phyloP scores from a whole-genome alignment of 202 grass and related monocot species.

The Zoysia matrella region DNA sequence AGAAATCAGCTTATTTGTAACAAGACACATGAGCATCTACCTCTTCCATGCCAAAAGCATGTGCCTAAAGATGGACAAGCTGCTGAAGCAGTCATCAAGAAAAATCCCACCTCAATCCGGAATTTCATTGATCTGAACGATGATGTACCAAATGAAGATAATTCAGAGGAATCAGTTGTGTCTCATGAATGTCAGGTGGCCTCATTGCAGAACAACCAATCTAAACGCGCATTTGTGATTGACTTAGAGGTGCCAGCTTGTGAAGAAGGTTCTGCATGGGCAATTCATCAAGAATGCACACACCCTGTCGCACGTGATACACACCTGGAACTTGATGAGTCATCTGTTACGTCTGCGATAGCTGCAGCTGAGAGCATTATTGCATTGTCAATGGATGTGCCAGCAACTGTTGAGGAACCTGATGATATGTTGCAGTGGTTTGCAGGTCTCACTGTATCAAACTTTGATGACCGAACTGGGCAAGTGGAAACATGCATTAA shows the following conservation, averaged over 20 bases:
- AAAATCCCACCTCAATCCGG: neutral
- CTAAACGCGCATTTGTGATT: constrained; percentile 50
- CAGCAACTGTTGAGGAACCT: constrained; percentile 21
- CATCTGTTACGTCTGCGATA: constrained; percentile 34
- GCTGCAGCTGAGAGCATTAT: constrained; percentile 74
- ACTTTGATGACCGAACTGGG: constrained; percentile 14
- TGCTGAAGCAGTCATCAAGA: constrained; percentile 33
- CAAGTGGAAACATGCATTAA: constrained; percentile 29
- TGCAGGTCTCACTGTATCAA: constrained; percentile 55
- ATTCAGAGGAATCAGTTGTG: constrained; percentile 48
- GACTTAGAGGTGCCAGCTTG: constrained; percentile 76
- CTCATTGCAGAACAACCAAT: constrained; percentile 34
- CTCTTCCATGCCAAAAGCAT: constrained; percentile 40
- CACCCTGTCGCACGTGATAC: constrained; percentile 10
- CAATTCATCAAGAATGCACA: constrained; percentile 35
- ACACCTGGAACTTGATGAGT: constrained; percentile 11
- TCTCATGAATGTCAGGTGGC: constrained; percentile 38
- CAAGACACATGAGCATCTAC: constrained; percentile 40
- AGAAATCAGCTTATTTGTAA: constrained; percentile 43
- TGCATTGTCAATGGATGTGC: constrained; percentile 58
- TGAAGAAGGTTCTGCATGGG: constrained; percentile 42
- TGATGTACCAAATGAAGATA: constrained; percentile 46
- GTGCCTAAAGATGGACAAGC: constrained; percentile 10
- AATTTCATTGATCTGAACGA: constrained; percentile 72
- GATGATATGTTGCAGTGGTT: constrained; percentile 65